Evolutionary conservation across 2,329 filamentous ascomycete genomes (phyloP).

Genomic region (Penicillium sp.): DNA sequence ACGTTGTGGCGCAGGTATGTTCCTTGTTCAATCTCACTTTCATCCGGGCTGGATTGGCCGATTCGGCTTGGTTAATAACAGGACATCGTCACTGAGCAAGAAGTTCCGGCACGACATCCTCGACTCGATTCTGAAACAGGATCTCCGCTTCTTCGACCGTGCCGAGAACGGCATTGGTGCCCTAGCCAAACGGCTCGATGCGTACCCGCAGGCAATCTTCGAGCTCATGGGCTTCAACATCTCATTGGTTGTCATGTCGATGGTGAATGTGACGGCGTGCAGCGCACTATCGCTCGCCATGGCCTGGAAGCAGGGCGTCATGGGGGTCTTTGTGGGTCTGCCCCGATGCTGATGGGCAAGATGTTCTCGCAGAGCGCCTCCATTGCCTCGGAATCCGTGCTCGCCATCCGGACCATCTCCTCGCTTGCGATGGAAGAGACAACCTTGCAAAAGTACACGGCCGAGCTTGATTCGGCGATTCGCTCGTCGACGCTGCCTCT

Average conservation of each 20-base stretch:
- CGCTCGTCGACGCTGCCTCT: slow-evolving; percentile 25
- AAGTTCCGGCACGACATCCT: slow-evolving; percentile 30
- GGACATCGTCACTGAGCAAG: slow-evolving; percentile 25
- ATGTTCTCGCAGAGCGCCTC: slow-evolving; percentile 49
- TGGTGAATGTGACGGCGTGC: slow-evolving; percentile 53
- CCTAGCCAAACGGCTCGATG: slow-evolving; percentile 31
- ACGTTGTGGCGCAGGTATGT: slow-evolving; percentile 27
- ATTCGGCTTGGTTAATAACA: background rate
- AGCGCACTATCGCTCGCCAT: slow-evolving; percentile 52
- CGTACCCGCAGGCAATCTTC: slow-evolving; percentile 41
- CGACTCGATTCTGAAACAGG: slow-evolving; percentile 32
- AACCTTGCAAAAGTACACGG: slow-evolving; percentile 36
- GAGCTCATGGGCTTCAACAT: slow-evolving; percentile 58
- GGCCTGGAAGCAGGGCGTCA: slow-evolving; percentile 58
- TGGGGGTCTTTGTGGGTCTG: slow-evolving; percentile 52
- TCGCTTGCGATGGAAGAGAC: slow-evolving; percentile 53
- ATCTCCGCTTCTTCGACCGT: slow-evolving; percentile 39
- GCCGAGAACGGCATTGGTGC: slow-evolving; percentile 37
- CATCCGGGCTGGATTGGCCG: background rate
- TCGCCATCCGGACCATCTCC: slow-evolving; percentile 54
- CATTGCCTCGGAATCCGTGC: slow-evolving; percentile 52
- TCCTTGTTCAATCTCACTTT: background rate
- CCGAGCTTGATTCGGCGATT: slow-evolving; percentile 28
- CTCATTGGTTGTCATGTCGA: slow-evolving; percentile 53
- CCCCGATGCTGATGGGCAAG: slow-evolving; percentile 47